Evolutionary conservation across 257 asterid species (phyloP).

Genomic region (Penstemon newberryi): DNA sequence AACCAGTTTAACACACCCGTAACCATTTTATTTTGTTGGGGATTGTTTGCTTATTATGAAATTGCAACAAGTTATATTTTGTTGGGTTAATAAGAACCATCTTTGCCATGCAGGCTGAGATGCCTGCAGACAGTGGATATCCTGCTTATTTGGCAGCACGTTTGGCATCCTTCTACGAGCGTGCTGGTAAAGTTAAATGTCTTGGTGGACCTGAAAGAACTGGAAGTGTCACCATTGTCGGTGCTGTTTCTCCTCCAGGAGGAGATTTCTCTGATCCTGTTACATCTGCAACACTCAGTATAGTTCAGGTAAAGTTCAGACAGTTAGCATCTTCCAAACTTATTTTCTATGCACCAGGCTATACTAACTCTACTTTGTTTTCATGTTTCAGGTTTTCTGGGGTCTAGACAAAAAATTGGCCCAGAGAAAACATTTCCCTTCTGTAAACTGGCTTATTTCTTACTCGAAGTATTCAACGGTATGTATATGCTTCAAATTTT

Average conservation of each 20-base stretch:
- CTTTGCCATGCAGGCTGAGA: slow-evolving; percentile 70
- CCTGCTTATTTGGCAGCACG: slow-evolving; percentile 99
- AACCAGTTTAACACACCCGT: not conserved
- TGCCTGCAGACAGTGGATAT: slow-evolving; percentile 99
- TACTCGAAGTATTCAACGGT: slow-evolving; percentile 97
- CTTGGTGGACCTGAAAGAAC: slow-evolving; percentile 99
- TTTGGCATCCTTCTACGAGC: slow-evolving; percentile 97
- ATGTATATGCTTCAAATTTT: slow-evolving; percentile 22
- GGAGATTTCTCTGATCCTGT: slow-evolving; percentile 99
- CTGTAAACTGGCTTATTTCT: slow-evolving; percentile 99
- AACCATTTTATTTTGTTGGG: not conserved
- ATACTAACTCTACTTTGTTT: slow-evolving; percentile 25
- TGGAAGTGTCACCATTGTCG: slow-evolving; percentile 98
- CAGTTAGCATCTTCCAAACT: slow-evolving; percentile 22
- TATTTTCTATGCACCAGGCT: slow-evolving; percentile 14
- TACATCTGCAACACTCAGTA: slow-evolving; percentile 98
- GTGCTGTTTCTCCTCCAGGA: slow-evolving; percentile 99
- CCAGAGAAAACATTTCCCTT: slow-evolving; percentile 95
- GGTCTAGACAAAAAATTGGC: slow-evolving; percentile 99
- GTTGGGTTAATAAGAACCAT: slow-evolving; percentile 22
- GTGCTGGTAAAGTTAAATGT: slow-evolving; percentile 99
- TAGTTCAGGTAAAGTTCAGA: slow-evolving; percentile 71
- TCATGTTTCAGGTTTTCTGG: slow-evolving; percentile 84
- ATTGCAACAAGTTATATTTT: slow-evolving; percentile 9
- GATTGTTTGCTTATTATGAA: slow-evolving; percentile 18